These are phyloP conservation scores for Aspergillus sp. DNA, from an alignment of 2,329 filamentous ascomycete genomes.

Conservation along the genomic window DNA sequence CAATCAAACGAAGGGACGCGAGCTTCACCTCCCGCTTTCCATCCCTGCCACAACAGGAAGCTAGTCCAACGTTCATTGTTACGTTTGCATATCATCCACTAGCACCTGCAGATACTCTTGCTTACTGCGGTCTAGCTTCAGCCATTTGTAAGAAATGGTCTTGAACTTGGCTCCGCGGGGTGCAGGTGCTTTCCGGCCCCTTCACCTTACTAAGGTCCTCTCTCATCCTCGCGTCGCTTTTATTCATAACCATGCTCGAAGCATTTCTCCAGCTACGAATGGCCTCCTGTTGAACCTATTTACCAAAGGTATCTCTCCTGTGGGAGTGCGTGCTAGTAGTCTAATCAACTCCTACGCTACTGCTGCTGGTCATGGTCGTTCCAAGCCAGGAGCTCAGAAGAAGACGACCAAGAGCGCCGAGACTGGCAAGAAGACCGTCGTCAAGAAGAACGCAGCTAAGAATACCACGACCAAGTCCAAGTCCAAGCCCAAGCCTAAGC, in stretches of 20 bases:
- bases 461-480: conserved; percentile 13
- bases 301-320: conserved; percentile 7
- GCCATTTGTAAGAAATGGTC: conserved; percentile 20
- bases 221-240: conserved; percentile 20
- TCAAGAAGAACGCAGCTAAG: conserved; percentile 8
- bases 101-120: neutral
- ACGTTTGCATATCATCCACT: neutral
- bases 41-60: neutral
- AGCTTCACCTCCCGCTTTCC: conserved; percentile 24
- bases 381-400: conserved; percentile 23
- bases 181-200: conserved; percentile 23
- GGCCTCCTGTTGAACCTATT: conserved; percentile 9
- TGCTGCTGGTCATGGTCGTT: conserved; percentile 18
- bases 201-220: conserved; percentile 19
- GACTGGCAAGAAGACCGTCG: conserved; percentile 8
- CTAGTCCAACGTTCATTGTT: neutral
- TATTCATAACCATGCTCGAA: conserved; percentile 21
- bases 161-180: conserved; percentile 25
- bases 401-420: conserved; percentile 4
- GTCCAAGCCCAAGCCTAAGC: conserved; percentile 13
- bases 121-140: conserved; percentile 2
- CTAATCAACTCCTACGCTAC: conserved; percentile 27
- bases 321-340: conserved; percentile 13
- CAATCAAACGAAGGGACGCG: conserved; percentile 18
- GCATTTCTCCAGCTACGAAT: conserved; percentile 17